Conservation (phyloP, 1,284 basidiomycete species). For the Pyrrhoderma noxium region DNA sequence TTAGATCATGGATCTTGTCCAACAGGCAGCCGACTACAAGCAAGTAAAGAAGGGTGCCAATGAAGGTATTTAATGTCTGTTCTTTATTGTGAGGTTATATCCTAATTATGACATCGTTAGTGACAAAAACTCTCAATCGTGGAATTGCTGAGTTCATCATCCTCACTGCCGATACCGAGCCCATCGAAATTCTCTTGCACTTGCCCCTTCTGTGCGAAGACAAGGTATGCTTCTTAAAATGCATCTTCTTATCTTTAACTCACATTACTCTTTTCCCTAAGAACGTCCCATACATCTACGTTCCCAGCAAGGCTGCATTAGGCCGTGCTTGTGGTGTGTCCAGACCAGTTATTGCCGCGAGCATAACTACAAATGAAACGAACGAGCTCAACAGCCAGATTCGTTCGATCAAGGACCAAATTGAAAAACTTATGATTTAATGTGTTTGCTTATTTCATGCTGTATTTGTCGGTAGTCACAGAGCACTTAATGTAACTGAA, state of each 20-base stretch:
- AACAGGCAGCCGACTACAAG: constrained; percentile 89
- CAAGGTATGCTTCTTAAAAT: constrained; percentile 50
- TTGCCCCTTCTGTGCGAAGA: constrained; percentile 97
- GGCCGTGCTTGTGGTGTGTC: constrained; percentile 96
- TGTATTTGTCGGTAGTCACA: background rate
- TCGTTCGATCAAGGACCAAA: constrained; percentile 79
- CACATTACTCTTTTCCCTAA: constrained; percentile 25
- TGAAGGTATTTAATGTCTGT: constrained; percentile 52
- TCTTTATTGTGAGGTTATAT: background rate
- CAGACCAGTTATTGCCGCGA: constrained; percentile 91
- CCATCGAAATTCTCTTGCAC: constrained; percentile 96
- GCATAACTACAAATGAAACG: constrained; percentile 93
- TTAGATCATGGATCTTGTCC: constrained; percentile 84
- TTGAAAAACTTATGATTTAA: constrained; percentile 69
- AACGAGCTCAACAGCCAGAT: constrained; percentile 91
- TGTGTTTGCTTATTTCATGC: background rate
- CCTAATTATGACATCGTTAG: constrained; percentile 30
- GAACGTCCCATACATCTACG: constrained; percentile 96
- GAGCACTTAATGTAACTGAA: no score
- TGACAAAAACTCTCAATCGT: constrained; percentile 97
- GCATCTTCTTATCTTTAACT: constrained; percentile 11
- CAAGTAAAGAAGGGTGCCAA: constrained; percentile 98
- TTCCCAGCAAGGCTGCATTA: constrained; percentile 90
- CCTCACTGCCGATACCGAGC: constrained; percentile 96
- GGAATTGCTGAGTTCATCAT: constrained; percentile 99